phyloP scores from a whole-genome alignment of 257 asterid genomes.

The Solanum ossicruentum region DNA sequence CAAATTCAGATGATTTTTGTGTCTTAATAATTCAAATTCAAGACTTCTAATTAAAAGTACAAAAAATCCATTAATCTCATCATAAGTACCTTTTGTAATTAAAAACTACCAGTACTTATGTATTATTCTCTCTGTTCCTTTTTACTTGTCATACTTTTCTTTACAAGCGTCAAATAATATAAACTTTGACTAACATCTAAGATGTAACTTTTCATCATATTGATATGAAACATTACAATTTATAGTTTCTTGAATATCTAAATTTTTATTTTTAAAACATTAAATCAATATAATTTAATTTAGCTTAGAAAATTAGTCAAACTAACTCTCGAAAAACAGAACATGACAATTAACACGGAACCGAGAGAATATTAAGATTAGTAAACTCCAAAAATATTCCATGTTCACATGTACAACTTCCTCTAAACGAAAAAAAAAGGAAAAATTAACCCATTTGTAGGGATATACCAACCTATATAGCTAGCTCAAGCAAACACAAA shows the following conservation, averaged over 20 bases:
- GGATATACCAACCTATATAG: neutral
- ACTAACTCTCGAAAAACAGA: no score
- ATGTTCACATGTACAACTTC: neutral
- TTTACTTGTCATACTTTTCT: no score
- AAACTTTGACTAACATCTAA: no score
- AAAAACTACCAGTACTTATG: neutral
- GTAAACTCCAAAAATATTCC: neutral
- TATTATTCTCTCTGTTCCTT: neutral
- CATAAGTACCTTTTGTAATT: neutral
- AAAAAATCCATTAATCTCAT: neutral
- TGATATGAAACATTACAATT: no score
- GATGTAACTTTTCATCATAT: no score
- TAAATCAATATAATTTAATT: no score
- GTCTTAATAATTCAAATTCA: neutral
- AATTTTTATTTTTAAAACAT: no score
- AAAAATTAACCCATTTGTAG: neutral
- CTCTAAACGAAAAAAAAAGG: neutral
- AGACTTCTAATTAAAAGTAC: neutral
- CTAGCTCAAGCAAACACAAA: neutral
- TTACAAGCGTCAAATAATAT: no score
- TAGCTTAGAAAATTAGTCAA: no score
- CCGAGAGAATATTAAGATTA: neutral
- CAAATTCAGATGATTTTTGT: rapidly evolving
- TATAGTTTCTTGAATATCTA: no score
- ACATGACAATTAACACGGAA: no score